Evolutionary conservation across 352 stramenopile genomes (phyloP), one percentile per base, ranked within the genome.

Genomic region (Peronospora tabacina): DNA sequence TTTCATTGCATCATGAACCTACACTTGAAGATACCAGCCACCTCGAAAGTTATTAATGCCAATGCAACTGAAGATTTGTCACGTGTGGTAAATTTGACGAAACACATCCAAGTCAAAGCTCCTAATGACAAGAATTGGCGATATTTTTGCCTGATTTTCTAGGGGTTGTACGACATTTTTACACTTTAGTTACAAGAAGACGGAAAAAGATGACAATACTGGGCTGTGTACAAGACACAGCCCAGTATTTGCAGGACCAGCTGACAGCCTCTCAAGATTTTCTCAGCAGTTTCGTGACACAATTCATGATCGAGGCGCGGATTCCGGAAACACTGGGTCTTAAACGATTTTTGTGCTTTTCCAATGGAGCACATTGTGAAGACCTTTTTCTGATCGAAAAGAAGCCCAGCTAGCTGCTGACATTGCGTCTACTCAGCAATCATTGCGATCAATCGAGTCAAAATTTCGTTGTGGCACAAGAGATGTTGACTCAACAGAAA

Each of bases 31-130:
- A 26, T 26, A 26, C 2, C 4, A 26, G n/a, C n/a, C n/a, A n/a
- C n/a, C n/a, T n/a, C n/a, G n/a, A n/a, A 85, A 8, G 82, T 93
- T 0, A 95, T 96, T 49, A 85, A 96, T 61, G 75, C 69, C 26
- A 93, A 89, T 30, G 86, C 87, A 2, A 89, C 95, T 45, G 83
- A 93, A 38, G 81, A 94, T 44, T 59, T 96, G n/a, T 94, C 85
- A 50, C 77, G 95, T 7, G 85, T 96, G 9, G 87, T 94, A 10
- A 91, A 96, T 60, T 55, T 96, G 24, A 85, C 85, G 40, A 94
- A 95, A 57, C 70, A 93, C 65, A 94, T 95, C 51, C 78, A 94
- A 53, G 56, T 63, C 13, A 72, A 71, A 38, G 65, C 72, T 15
- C 57, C 55, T 15, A 41, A 44, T 6, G 40, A 50, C 15, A 40